Evolutionary conservation across 2,329 filamentous ascomycete genomes (phyloP).

Genomic region (Chaetomium strumarium): DNA sequence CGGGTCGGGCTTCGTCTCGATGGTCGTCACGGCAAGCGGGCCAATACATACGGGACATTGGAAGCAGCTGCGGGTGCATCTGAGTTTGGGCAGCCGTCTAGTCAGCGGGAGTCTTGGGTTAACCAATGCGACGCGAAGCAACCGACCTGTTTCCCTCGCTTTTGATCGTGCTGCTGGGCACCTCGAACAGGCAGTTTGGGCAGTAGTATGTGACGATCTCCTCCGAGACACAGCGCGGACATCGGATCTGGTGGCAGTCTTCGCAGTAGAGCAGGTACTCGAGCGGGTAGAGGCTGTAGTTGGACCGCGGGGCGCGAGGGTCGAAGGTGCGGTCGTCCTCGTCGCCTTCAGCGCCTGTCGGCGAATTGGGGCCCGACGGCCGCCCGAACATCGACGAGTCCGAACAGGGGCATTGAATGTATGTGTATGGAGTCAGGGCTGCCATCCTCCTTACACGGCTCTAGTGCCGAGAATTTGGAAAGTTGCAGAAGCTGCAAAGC

Average conservation of each 20-base stretch:
- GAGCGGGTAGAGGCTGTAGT: constrained; percentile 87
- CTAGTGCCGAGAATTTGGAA: background rate
- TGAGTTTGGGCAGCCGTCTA: constrained; percentile 30
- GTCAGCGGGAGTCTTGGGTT: background rate
- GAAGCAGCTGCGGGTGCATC: constrained; percentile 91
- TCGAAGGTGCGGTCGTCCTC: constrained; percentile 80
- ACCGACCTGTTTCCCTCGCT: constrained; percentile 84
- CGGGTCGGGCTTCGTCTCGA: constrained; percentile 52
- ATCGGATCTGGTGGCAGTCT: constrained; percentile 94
- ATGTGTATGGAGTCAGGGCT: constrained; percentile 55
- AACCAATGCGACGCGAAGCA: background rate
- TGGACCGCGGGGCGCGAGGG: constrained; percentile 74
- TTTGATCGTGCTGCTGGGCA: constrained; percentile 86
- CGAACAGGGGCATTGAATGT: constrained; percentile 61
- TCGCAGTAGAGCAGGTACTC: constrained; percentile 95
- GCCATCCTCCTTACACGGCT: constrained; percentile 36
- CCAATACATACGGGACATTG: constrained; percentile 87
- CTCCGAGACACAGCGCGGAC: constrained; percentile 83
- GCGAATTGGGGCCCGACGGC: constrained; percentile 27
- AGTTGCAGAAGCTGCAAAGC: no score
- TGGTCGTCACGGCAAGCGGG: constrained; percentile 66
- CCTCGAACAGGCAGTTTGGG: constrained; percentile 91
- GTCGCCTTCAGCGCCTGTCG: constrained; percentile 40
- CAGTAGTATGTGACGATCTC: constrained; percentile 96
- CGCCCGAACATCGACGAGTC: constrained; percentile 35